phyloP scores from a whole-genome alignment of 208 protist genomes.

The Acanthamoeba triangularis region DNA sequence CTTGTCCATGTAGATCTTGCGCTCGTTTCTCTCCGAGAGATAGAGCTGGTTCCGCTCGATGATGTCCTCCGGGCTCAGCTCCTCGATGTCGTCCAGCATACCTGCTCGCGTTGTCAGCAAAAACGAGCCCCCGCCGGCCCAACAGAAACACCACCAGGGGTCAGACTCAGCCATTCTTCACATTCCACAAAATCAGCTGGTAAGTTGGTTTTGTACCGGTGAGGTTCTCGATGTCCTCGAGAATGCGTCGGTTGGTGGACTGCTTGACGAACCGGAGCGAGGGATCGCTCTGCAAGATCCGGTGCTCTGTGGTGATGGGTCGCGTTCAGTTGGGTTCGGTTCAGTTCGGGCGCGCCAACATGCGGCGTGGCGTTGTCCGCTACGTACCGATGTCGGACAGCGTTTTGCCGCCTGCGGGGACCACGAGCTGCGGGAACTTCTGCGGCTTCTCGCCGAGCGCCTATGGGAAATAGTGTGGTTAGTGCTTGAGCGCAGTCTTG shows the following conservation, averaged over 20 bases:
- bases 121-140: too few relatives aligned
- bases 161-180: neutral
- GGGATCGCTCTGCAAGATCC: slow-evolving; percentile 61
- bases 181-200: neutral
- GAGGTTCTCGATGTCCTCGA: slow-evolving; percentile 74
- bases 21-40: slow-evolving; percentile 65
- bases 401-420: slow-evolving; percentile 23
- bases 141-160: neutral
- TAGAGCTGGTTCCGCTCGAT: slow-evolving; percentile 77
- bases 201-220: neutral
- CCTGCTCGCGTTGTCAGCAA: too few relatives aligned
- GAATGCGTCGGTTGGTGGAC: slow-evolving; percentile 46
- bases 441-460: slow-evolving; percentile 63
- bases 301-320: slow-evolving; percentile 35
- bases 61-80: slow-evolving; percentile 68
- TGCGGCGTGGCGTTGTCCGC: neutral
- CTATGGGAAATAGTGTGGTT: neutral
- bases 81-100: slow-evolving; percentile 39
- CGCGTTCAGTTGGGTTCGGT: too few relatives aligned
- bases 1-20: slow-evolving; percentile 73
- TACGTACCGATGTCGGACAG: slow-evolving; percentile 53
- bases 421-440: slow-evolving; percentile 41
- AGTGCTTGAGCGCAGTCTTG: neutral
- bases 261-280: slow-evolving; percentile 72
- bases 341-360: neutral